These are phyloP conservation scores for Nepenthes alata DNA, from an alignment of 179 eudicot species.

Conservation along the genomic window DNA sequence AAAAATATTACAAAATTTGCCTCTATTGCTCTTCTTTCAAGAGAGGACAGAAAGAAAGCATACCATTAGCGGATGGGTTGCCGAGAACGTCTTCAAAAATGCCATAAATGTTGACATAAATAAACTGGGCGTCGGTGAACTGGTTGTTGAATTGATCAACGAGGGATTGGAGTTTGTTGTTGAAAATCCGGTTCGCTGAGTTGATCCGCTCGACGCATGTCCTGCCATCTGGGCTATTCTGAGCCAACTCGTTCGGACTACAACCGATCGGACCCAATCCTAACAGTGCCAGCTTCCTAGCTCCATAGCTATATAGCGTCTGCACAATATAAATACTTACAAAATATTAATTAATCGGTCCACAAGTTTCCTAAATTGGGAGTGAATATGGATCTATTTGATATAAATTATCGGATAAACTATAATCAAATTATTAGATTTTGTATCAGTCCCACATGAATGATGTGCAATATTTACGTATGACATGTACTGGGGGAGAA, in stretches of 20 bases:
- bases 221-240: conserved; percentile 53
- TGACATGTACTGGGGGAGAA: no score
- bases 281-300: conserved; percentile 29
- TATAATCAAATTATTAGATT: no score
- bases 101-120: conserved; percentile 56
- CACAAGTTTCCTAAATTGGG: no score
- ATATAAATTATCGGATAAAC: no score
- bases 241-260: conserved; percentile 50
- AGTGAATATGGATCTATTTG: no score
- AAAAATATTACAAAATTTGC: no score
- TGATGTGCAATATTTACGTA: no score
- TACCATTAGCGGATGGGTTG: conserved; percentile 54
- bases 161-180: conserved; percentile 37
- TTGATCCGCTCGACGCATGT: conserved; percentile 61
- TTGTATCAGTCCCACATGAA: no score
- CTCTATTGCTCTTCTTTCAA: no score
- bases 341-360: no score
- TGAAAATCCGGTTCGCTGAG: conserved; percentile 62
- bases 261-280: conserved; percentile 46
- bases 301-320: conserved; percentile 50
- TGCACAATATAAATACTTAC: conserved; percentile 4
- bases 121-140: conserved; percentile 40
- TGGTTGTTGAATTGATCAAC: conserved; percentile 49
- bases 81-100: conserved; percentile 54
- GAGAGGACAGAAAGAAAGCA: neutral